These are phyloP conservation scores for Saccharomyces uvarum DNA, from an alignment of 1,139 yeast species.

Conservation along the genomic window DNA sequence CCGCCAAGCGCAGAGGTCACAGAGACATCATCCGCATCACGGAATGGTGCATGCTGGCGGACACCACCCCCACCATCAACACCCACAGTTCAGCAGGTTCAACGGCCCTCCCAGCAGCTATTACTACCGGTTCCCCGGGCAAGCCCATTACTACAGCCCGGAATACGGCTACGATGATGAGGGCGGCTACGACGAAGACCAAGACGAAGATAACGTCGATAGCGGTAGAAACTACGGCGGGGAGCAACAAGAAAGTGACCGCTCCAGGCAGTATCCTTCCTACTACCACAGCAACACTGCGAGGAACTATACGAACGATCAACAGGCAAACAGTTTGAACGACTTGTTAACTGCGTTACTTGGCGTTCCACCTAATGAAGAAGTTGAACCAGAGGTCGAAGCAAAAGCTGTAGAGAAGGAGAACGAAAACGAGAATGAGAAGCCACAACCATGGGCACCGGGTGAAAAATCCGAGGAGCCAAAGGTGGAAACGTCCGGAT, in stretches of 20 bases:
- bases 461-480: slow-evolving; percentile 2
- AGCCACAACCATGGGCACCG: slow-evolving; percentile 3
- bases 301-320: neutral
- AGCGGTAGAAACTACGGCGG: slow-evolving; percentile 1
- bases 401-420: slow-evolving; percentile 4
- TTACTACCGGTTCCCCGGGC: slow-evolving; percentile 14
- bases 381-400: slow-evolving; percentile 6
- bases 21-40: slow-evolving; percentile 5
- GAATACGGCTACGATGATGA: slow-evolving; percentile 16
- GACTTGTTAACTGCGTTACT: slow-evolving; percentile 17
- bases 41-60: slow-evolving; percentile 3
- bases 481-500: neutral
- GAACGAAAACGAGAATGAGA: neutral
- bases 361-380: slow-evolving; percentile 9
- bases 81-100: slow-evolving; percentile 4
- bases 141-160: slow-evolving; percentile 21
- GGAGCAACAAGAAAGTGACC: slow-evolving; percentile 9
- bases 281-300: slow-evolving; percentile 9
- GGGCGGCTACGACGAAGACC: slow-evolving; percentile 14
- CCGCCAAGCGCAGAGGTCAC: slow-evolving; percentile 5
- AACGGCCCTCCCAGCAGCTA: slow-evolving; percentile 10
- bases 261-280: slow-evolving; percentile 6
- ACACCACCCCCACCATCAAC: slow-evolving; percentile 2
- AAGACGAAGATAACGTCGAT: slow-evolving; percentile 3
- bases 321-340: slow-evolving; percentile 11